Evolutionary conservation across 768 basidiomycete species (phyloP).

Genomic region (Amanita phalloides): DNA sequence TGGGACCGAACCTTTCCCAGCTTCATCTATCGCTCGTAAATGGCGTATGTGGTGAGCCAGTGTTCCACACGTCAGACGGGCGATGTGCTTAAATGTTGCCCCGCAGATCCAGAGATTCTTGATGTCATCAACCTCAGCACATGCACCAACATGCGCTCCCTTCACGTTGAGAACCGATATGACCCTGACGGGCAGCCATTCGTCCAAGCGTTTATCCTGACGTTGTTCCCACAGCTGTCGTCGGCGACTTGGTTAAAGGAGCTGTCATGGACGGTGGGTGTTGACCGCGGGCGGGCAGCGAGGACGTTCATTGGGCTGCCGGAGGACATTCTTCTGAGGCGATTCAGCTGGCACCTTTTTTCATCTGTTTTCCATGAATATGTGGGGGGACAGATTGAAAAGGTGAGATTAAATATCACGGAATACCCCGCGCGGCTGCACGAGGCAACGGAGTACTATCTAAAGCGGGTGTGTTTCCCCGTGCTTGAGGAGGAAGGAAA

Average conservation of each 20-base stretch:
- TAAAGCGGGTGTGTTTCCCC: neutral
- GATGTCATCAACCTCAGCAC: slow-evolving; percentile 13
- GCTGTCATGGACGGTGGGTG: slow-evolving; percentile 14
- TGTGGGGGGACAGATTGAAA: slow-evolving; percentile 5
- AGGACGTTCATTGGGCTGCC: slow-evolving; percentile 18
- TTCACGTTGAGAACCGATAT: slow-evolving; percentile 18
- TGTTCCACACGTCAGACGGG: neutral
- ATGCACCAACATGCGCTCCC: slow-evolving; percentile 11
- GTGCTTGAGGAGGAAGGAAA: neutral
- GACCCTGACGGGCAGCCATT: slow-evolving; percentile 8
- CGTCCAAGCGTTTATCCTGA: slow-evolving; percentile 13
- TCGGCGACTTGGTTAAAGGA: slow-evolving; percentile 10
- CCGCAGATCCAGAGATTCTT: slow-evolving; percentile 11
- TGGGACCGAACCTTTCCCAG: slow-evolving; percentile 11
- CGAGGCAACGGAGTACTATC: slow-evolving; percentile 6
- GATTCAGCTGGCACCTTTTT: slow-evolving; percentile 18
- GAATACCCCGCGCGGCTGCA: slow-evolving; percentile 11
- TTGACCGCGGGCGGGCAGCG: slow-evolving; percentile 11
- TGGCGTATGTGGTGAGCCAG: slow-evolving; percentile 13
- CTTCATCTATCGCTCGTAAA: slow-evolving; percentile 16
- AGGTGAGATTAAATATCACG: slow-evolving; percentile 9
- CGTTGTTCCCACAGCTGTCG: slow-evolving; percentile 14
- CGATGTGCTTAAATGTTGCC: neutral
- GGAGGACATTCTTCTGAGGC: slow-evolving; percentile 15
- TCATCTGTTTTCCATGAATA: slow-evolving; percentile 13